Base-by-base conservation (phyloP, 139 green algal genomes). In the Chlamydomonas schloesseri region DNA sequence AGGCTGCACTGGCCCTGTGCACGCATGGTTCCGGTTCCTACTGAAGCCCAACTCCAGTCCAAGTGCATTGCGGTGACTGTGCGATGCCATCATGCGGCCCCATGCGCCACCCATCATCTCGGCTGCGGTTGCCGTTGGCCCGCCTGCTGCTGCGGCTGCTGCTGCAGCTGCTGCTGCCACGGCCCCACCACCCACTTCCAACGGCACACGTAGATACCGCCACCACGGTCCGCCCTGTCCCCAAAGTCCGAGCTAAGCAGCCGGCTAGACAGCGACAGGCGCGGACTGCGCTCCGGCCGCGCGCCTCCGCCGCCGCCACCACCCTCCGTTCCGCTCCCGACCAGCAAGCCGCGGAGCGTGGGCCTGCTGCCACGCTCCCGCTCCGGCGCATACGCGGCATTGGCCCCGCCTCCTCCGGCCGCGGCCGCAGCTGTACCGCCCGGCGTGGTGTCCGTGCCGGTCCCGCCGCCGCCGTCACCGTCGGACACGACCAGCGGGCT, bases 241-340 rank as follows among this genome's bases (percentile, higher is more conserved):
- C 53, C 53, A 17, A 81, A 33, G 31, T 81, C 73, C 10, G 53
- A 31, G 42, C 53, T 68, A 31, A 81, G 73, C 73, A 81, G 73
- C 53, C 73, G 73, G 20, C 20, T 81, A 8, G 47, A 67, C 47
- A 79, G 72, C 13, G 72, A 79, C n/a, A 81, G 5, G 24, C 73
- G 73, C 24, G 50, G n/a, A 31, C 73, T 42, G 13, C 65, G 60
- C 26, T 58, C 69, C 69, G 53, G 11, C 24, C 36, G 33, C 34
- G 20, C 17, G 2, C 26, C 18, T 9, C 23, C 20, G 69, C 13
- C 33, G 10, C 34, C 34, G 34, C 60, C 60, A 17, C 23, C 24
- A 1, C 23, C 18, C 60, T n/a, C 24, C 60, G 9, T 1, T 1
- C 9, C 60, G 26, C 13, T 28, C 42, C 42, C 29, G 3, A 0